These are phyloP conservation scores for Moricandia moricandioides DNA, from an alignment of 345 rosid species.

Conservation along the genomic window DNA sequence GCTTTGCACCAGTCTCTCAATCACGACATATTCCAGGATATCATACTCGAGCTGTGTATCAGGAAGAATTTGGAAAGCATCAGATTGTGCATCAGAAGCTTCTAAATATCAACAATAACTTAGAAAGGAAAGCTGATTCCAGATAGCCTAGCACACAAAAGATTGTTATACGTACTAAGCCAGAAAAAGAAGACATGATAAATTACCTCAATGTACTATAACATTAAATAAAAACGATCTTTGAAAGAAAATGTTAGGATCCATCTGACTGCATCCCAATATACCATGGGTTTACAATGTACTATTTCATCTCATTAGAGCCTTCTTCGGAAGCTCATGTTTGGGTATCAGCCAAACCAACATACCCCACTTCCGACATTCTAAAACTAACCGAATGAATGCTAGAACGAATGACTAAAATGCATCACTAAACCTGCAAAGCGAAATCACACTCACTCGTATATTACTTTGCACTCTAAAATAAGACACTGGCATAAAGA, in stretches of 20 bases:
- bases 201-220: constrained; percentile 9
- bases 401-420: constrained; percentile 8
- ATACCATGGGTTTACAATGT: neutral
- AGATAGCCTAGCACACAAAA: constrained; percentile 19
- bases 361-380: constrained; percentile 11
- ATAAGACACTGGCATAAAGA: neutral
- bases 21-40: constrained; percentile 94
- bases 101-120: constrained; percentile 15
- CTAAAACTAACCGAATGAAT: constrained; percentile 10
- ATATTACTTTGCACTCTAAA: constrained; percentile 11
- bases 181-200: neutral
- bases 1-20: constrained; percentile 88
- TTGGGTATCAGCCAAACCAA: constrained; percentile 6
- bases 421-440: constrained; percentile 17
- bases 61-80: constrained; percentile 20
- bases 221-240: neutral
- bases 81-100: constrained; percentile 20
- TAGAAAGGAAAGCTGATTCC: constrained; percentile 1
- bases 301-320: constrained; percentile 5
- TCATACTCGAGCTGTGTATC: constrained; percentile 90
- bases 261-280: constrained; percentile 20
- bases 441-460: neutral
- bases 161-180: constrained; percentile 6
- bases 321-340: constrained; percentile 10
- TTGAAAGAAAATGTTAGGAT: constrained; percentile 5